phyloP scores from a whole-genome alignment of 2,329 filamentous ascomycete genomes.

The Arthrobotrys pseudoclavata region DNA sequence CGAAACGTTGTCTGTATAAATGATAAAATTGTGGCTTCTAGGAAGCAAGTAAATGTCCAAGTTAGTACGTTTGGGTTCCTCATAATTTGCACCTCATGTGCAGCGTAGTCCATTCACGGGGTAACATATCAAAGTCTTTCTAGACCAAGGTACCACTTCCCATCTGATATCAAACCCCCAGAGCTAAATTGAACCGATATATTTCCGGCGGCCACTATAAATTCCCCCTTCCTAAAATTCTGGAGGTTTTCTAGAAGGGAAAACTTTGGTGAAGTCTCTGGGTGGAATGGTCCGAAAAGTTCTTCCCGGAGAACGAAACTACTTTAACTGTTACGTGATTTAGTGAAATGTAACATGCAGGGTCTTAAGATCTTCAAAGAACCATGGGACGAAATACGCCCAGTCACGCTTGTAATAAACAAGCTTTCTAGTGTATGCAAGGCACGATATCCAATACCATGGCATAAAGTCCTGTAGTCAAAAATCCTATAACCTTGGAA shows the following conservation, averaged over 20 bases:
- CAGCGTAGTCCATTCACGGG: background rate
- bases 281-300: background rate
- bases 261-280: background rate
- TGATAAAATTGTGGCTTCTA: background rate
- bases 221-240: background rate
- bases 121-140: background rate
- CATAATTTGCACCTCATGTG: background rate
- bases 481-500: background rate
- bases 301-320: background rate
- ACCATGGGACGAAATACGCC: background rate
- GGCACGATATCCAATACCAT: conserved; percentile 1
- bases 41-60: background rate
- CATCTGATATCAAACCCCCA: conserved; percentile 11
- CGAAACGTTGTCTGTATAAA: background rate
- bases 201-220: conserved; percentile 12
- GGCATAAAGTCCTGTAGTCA: background rate
- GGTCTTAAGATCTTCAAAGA: background rate
- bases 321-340: conserved; percentile 15
- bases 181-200: conserved; percentile 2
- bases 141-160: background rate
- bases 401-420: background rate
- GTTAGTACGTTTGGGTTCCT: background rate
- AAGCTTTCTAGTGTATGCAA: conserved; percentile 1
- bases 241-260: background rate
- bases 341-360: background rate